A percentile compares a stretch with the other conserved stretches of the same genome.
Conservation (phyloP, 2,329 filamentous ascomycete species). For the Hypoxylon sp. region DNA sequence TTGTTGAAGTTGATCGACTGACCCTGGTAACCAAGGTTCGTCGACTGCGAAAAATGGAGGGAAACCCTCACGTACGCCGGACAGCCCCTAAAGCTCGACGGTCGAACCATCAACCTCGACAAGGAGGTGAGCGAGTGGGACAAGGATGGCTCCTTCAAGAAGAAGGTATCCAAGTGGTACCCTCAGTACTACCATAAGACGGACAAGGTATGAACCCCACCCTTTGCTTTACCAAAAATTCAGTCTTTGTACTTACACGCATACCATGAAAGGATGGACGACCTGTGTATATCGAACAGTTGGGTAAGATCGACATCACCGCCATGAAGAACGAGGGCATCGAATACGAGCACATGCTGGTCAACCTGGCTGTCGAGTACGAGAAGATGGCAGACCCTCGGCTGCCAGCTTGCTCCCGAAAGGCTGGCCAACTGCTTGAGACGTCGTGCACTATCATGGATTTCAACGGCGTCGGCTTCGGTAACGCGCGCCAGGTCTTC, state of each 20-base stretch:
- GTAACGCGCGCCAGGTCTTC: slow-evolving; percentile 87
- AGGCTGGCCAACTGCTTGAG: slow-evolving; percentile 89
- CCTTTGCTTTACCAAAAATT: background rate
- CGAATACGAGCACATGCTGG: slow-evolving; percentile 91
- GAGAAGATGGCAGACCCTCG: slow-evolving; percentile 95
- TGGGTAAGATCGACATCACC: slow-evolving; percentile 91
- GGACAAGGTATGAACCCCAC: slow-evolving; percentile 73
- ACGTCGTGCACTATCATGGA: slow-evolving; percentile 99
- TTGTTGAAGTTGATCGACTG: slow-evolving; percentile 24
- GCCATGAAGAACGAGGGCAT: slow-evolving; percentile 92
- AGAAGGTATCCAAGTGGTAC: slow-evolving; percentile 89
- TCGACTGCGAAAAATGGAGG: slow-evolving; percentile 92
- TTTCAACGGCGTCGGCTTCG: slow-evolving; percentile 91
- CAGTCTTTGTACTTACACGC: slow-evolving; percentile 18
- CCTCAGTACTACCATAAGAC: slow-evolving; percentile 99
- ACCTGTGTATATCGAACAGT: slow-evolving; percentile 96
- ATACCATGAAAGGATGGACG: slow-evolving; percentile 81
- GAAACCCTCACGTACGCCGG: slow-evolving; percentile 69
- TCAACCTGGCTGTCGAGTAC: slow-evolving; percentile 97
- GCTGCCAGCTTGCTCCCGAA: slow-evolving; percentile 94
- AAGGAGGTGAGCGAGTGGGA: slow-evolving; percentile 78
- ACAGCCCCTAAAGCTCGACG: slow-evolving; percentile 44
- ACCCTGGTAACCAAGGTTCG: slow-evolving; percentile 75
- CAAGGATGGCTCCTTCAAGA: slow-evolving; percentile 75
- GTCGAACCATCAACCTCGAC: slow-evolving; percentile 68